Evolutionary conservation across 2,329 filamentous ascomycete species (phyloP).

Genomic region (Fusarium tupiense): DNA sequence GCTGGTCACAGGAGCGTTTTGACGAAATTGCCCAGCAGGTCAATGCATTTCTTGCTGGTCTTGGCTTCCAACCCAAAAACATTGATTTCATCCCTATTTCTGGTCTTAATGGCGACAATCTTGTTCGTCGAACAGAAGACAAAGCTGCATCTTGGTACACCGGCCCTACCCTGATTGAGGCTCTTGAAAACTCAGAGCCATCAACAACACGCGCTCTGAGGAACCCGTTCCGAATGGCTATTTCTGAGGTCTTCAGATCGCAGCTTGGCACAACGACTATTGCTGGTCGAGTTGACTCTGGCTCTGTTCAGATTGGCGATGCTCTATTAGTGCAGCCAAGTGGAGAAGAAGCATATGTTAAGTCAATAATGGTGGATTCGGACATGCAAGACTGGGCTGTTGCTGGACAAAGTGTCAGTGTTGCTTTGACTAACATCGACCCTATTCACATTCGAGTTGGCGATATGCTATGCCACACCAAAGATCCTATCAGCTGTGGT

Average conservation of each 20-base stretch:
- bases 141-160: conserved; percentile 78
- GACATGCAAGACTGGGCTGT: conserved; percentile 86
- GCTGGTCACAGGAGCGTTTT: conserved; percentile 85
- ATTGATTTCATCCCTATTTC: conserved; percentile 90
- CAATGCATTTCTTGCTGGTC: conserved; percentile 80
- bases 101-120: conserved; percentile 88
- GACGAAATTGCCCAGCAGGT: conserved; percentile 87
- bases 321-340: conserved; percentile 81
- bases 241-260: conserved; percentile 87
- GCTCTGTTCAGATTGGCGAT: conserved; percentile 86
- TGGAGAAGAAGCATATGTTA: conserved; percentile 82
- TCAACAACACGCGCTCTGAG: conserved; percentile 71
- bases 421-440: conserved; percentile 89
- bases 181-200: conserved; percentile 85
- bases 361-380: conserved; percentile 80
- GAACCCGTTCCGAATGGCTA: conserved; percentile 85
- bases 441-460: conserved; percentile 82
- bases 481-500: conserved; percentile 73
- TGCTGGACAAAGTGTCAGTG: conserved; percentile 85
- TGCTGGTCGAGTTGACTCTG: conserved; percentile 85
- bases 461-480: conserved; percentile 82
- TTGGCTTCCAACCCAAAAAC: conserved; percentile 84
- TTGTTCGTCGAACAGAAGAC: conserved; percentile 68
- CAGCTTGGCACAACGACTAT: conserved; percentile 85
- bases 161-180: conserved; percentile 81